Percentiles rank a stretch among this genome's conserved stretches.
Conservation (phyloP, 208 protist species). For the Acanthamoeba castellanii region DNA sequence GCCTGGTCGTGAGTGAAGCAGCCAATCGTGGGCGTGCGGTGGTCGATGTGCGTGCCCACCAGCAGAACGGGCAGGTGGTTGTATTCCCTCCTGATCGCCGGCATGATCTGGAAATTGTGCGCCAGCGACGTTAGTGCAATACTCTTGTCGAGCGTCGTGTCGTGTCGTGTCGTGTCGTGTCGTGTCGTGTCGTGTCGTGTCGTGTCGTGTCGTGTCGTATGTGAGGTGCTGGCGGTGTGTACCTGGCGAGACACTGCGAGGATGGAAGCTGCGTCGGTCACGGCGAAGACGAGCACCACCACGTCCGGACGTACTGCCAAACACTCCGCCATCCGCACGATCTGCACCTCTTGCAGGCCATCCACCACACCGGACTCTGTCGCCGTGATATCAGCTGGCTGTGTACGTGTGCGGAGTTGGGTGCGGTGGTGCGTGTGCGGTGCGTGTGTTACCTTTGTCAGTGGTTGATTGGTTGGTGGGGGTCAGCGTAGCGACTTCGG, state of each 20-base stretch:
- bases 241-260: neutral
- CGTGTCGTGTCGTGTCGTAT: too few species aligned
- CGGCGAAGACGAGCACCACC: neutral
- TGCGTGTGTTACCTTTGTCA: neutral
- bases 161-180: too few species aligned
- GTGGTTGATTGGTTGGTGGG: too few species aligned
- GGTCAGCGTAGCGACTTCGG: neutral
- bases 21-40: neutral
- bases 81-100: neutral
- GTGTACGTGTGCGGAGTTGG: too few species aligned
- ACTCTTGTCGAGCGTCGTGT: too few species aligned
- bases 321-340: neutral
- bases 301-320: neutral
- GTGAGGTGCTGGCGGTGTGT: too few species aligned
- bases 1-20: neutral
- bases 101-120: neutral
- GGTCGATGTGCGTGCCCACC: neutral
- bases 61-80: neutral
- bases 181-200: too few species aligned
- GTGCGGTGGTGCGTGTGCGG: neutral
- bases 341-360: neutral
- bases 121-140: too few species aligned
- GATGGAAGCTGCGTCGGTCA: neutral
- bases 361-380: too few species aligned
- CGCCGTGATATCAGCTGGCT: too few species aligned